Conservation (phyloP, 2,329 filamentous ascomycete genomes). For the Penicillium sumatraense region DNA sequence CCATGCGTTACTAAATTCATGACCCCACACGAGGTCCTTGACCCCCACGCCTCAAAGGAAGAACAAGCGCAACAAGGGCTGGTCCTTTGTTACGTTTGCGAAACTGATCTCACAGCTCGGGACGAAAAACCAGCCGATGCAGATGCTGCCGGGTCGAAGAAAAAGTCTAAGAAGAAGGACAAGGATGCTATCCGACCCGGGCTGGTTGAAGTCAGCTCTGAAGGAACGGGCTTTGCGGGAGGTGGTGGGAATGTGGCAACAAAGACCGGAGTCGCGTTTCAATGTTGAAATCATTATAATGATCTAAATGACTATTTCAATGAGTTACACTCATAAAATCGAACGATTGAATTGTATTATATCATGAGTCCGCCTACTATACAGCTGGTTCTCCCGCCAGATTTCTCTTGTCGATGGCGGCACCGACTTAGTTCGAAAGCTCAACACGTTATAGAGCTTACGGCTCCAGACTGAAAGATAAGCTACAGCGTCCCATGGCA, state of each 20-base stretch:
- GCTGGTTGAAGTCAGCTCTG: slow-evolving; percentile 77
- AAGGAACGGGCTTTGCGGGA: slow-evolving; percentile 91
- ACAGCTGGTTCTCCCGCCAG: no score
- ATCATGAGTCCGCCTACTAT: no score
- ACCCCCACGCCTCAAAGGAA: slow-evolving; percentile 65
- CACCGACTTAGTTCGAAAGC: no score
- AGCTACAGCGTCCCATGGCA: no score
- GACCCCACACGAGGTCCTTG: slow-evolving; percentile 57
- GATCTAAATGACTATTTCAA: no score
- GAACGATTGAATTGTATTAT: no score
- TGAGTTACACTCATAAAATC: no score
- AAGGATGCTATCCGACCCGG: slow-evolving; percentile 67
- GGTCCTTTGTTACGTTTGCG: slow-evolving; percentile 83
- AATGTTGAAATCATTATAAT: no score
- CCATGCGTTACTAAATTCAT: slow-evolving; percentile 85
- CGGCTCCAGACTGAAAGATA: no score
- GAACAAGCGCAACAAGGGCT: slow-evolving; percentile 49
- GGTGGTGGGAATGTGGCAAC: slow-evolving; percentile 83
- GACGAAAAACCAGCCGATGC: slow-evolving; percentile 32
- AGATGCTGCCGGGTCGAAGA: slow-evolving; percentile 30
- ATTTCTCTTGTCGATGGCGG: no score
- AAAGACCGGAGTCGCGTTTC: slow-evolving; percentile 78
- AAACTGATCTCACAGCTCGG: slow-evolving; percentile 68
- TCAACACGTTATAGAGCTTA: no score
- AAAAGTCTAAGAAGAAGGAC: slow-evolving; percentile 43